Evolutionary conservation across 257 asterid genomes (phyloP).

Genomic region (Solanum habrochaites): DNA sequence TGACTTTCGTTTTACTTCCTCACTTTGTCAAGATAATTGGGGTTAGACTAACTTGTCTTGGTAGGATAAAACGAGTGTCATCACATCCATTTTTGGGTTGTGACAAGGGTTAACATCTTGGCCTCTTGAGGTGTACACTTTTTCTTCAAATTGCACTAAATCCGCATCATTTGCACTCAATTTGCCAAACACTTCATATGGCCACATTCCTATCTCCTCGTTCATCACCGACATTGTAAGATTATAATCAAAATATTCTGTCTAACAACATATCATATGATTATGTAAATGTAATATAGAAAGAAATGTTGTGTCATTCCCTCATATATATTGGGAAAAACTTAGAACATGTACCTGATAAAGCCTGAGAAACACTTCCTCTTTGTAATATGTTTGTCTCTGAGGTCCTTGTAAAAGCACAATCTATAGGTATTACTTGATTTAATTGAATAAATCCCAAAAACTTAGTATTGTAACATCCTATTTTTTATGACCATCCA

Average conservation of each 20-base stretch:
- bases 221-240: not conserved
- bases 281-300: not conserved
- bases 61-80: too few species aligned
- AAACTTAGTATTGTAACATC: not conserved
- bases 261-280: not conserved
- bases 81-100: too few species aligned
- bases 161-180: not conserved
- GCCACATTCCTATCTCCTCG: not conserved
- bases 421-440: not conserved
- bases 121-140: not conserved
- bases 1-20: too few species aligned
- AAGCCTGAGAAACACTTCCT: not conserved
- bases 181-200: not conserved
- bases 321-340: not conserved
- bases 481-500: not conserved
- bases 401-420: not conserved
- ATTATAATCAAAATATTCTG: not conserved
- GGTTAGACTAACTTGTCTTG: too few species aligned
- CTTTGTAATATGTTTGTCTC: not conserved
- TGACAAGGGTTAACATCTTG: not conserved
- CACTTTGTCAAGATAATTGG: too few species aligned
- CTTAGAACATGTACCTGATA: not conserved
- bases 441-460: not conserved
- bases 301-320: not conserved
- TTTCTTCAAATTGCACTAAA: not conserved